Base-by-base conservation (phyloP, 169 alveolate genomes). In the Cryptosporidium sp. region DNA sequence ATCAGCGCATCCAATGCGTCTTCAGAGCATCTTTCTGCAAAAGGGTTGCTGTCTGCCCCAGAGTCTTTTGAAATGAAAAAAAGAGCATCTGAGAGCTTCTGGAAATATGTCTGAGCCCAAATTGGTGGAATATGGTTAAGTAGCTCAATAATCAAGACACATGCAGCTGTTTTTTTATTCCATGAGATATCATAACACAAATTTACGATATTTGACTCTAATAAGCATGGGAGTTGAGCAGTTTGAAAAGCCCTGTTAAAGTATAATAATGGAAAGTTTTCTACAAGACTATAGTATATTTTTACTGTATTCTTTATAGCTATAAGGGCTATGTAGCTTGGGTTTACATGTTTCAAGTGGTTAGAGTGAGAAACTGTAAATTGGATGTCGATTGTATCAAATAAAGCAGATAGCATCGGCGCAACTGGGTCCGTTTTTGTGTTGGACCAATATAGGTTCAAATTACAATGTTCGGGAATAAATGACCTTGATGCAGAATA, bases 1-100 rank as follows among this genome's bases (percentile, higher is more conserved):
- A 80, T 39, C 33, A 80, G 52, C 5, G 80, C 59, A 43, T 80
- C 89, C 23, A 62, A 29, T 26, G 89, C 89, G 62, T 80, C 89
- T 26, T 80, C 89, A 3, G 89, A 59, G 45, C 80, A 80, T 62
- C 89, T 80, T 45, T 80, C 89, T 8, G 70, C 89, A 65, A 59
- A 80, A 16, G 75, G 59, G 37, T 61, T 80, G 33, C 51, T 61
- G 43, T 61, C 71, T 2, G 29, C 14, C 14, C 74, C 75, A 35
- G 89, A 80, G 45, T 80, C 89, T 58, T 80, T 80, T 43, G 89
- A 80, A 14, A 80, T 67, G 68, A 80, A 80, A 62, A 80, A 80
- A 6, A 80, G 89, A 12, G 80, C 74, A 14, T 80, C 89, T n/a
- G 68, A 10, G 31, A 80, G 73, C 39, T 67, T 59, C 21, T 41